Percentiles rank a stretch among this genome's conserved stretches.
These are phyloP conservation scores for Entophlyctis luteolus DNA, from an alignment of 192 early-diverging fungal genomes.

Conservation along the genomic window DNA sequence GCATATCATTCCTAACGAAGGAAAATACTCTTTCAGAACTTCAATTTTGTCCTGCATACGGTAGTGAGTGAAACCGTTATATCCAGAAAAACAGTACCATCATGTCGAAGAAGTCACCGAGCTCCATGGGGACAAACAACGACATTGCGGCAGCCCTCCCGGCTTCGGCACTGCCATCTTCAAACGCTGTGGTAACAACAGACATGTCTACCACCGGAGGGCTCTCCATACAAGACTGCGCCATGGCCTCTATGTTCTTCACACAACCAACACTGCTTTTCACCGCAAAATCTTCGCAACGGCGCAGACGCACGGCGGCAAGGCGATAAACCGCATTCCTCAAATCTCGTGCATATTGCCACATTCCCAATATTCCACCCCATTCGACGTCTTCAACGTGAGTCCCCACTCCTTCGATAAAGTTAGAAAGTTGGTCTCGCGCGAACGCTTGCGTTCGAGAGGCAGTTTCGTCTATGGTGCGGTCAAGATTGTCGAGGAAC, in stretches of 20 bases:
- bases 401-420: slow-evolving; percentile 66
- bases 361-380: slow-evolving; percentile 76
- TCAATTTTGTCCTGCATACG: slow-evolving; percentile 52
- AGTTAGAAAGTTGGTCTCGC: slow-evolving; percentile 35
- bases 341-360: slow-evolving; percentile 83
- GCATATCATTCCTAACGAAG: slow-evolving; percentile 39
- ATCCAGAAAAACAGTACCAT: slow-evolving; percentile 7
- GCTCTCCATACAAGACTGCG: slow-evolving; percentile 30
- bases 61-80: no score
- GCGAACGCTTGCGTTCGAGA: slow-evolving; percentile 27
- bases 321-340: slow-evolving; percentile 43
- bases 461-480: slow-evolving; percentile 41
- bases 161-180: slow-evolving; percentile 32
- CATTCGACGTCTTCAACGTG: slow-evolving; percentile 69
- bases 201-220: slow-evolving; percentile 35
- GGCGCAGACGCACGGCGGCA: slow-evolving; percentile 35
- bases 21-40: slow-evolving; percentile 48
- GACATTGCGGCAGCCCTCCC: slow-evolving; percentile 16
- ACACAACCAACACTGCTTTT: slow-evolving; percentile 34
- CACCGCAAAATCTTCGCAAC: slow-evolving; percentile 42
- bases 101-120: slow-evolving; percentile 53
- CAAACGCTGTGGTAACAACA: slow-evolving; percentile 33
- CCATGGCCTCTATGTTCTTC: slow-evolving; percentile 37
- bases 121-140: slow-evolving; percentile 35
- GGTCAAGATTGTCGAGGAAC: slow-evolving; percentile 56